Conservation (phyloP, 441 rosid species). For the Lepidium campestre region DNA sequence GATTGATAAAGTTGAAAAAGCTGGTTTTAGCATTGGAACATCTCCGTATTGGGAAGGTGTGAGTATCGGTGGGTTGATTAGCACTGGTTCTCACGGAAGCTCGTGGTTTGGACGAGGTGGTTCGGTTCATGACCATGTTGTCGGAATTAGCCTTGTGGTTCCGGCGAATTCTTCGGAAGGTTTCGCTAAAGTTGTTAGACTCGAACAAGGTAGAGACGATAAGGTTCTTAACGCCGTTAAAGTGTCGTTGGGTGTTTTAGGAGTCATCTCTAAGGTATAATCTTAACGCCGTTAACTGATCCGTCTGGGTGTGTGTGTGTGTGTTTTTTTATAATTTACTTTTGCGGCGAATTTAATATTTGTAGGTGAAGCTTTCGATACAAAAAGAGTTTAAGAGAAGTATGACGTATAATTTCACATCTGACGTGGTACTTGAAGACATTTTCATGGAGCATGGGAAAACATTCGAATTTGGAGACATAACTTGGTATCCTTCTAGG, state of each 20-base stretch:
- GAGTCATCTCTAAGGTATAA: constrained; percentile 78
- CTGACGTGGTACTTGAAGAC: constrained; percentile 54
- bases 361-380: constrained; percentile 57
- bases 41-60: constrained; percentile 95
- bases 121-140: constrained; percentile 79
- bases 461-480: constrained; percentile 66
- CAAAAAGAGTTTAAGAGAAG: constrained; percentile 72
- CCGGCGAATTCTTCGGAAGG: constrained; percentile 53
- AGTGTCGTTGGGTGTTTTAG: constrained; percentile 67
- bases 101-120: constrained; percentile 93
- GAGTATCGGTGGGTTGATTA: constrained; percentile 69
- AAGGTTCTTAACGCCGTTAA: constrained; percentile 61
- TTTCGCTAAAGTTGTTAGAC: constrained; percentile 48
- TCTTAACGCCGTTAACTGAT: background rate
- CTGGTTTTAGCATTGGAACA: constrained; percentile 58
- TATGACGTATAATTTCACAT: constrained; percentile 58
- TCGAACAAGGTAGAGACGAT: constrained; percentile 39
- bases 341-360: background rate
- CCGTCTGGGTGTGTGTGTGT: too few species aligned
- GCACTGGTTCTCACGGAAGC: constrained; percentile 88
- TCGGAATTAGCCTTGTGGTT: constrained; percentile 56
- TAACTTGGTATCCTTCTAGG: constrained; percentile 83
- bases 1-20: constrained; percentile 58
- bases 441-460: constrained; percentile 48
- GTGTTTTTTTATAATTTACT: background rate